Evolutionary conservation across 1,284 basidiomycete genomes (phyloP), one percentile per base, ranked within the genome.

Genomic region (Pseudozyma flocculosa): DNA sequence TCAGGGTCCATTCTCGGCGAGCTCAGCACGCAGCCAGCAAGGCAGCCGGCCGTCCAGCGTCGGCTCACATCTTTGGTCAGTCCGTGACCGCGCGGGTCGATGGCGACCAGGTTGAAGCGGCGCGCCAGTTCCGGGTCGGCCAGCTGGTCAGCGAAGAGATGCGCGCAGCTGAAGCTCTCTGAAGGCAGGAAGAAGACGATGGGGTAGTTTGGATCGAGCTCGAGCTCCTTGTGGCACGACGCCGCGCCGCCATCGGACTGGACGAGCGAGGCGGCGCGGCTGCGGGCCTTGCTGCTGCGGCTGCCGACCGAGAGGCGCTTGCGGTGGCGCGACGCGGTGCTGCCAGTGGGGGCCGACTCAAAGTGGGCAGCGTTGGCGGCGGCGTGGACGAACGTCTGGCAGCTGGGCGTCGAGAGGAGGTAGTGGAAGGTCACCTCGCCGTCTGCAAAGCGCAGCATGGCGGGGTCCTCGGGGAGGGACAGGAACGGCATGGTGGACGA

Each of bases 71-170:
- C 55, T 1, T n/a, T 17, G 2, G 55, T 53, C 15, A 58, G 24
- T 0, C 55, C 55, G 18, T 58, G 50, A 4, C 55, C 55, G 1
- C 55, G 17, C 3, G 55, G 50, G 18, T 58, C 55, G 14, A 58
- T 24, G 1, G 55, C 55, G 2, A 53, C 40, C 14, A 58, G 44
- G 30, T 58, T 58, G 34, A 58, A 58, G 4, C 9, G 15, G 1
- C 22, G 15, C 9, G 46, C 48, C 2, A 49, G 47, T 9, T 21
- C 17, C 9, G 50, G 4, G 24, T 53, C 44, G 18, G 30, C 23
- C 0, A 58, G 55, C 21, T 58, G 55, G 8, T 43, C 32, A n/a
- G 46, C 22, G 36, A 58, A 58, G n/a, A 58, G 42, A 29, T 58
- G 55, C 1, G 47, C 40, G 1, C 52, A 50, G 19, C 43, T 43